Percentiles rank a stretch among this genome's conserved stretches.
phyloP scores from a whole-genome alignment of 148 eudicot genomes.

The Spergularia bocconei region DNA sequence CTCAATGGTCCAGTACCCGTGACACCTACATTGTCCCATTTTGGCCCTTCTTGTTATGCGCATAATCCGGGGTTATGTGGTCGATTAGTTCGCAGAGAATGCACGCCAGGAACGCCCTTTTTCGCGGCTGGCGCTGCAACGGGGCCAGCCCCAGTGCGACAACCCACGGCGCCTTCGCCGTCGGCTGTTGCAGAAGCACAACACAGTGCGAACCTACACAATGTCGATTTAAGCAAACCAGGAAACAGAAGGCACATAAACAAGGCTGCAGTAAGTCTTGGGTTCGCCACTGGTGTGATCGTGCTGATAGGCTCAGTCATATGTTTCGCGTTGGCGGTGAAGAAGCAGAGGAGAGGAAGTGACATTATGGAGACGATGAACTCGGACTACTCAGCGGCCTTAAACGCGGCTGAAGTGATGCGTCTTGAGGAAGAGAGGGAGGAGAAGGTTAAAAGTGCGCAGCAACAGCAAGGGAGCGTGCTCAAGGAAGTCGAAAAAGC shows the following conservation, averaged over 20 bases:
- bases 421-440: conserved; percentile 53
- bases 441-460: conserved; percentile 54
- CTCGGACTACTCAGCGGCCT: conserved; percentile 25
- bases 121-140: conserved; percentile 29
- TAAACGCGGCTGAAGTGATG: conserved; percentile 40
- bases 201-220: conserved; percentile 21
- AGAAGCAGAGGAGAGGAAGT: conserved; percentile 19
- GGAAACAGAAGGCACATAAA: conserved; percentile 10
- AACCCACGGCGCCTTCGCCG: background rate
- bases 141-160: conserved; percentile 10
- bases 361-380: conserved; percentile 7
- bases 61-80: conserved; percentile 49
- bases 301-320: conserved; percentile 23
- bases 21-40: conserved; percentile 29
- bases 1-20: conserved; percentile 48
- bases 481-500: conserved; percentile 25
- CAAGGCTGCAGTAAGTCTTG: conserved; percentile 22
- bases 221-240: conserved; percentile 17
- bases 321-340: conserved; percentile 37
- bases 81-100: conserved; percentile 37
- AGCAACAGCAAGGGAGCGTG: conserved; percentile 7
- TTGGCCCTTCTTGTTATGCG: conserved; percentile 23
- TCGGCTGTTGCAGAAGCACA: background rate
- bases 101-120: conserved; percentile 30
- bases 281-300: conserved; percentile 28